Percentiles rank a stretch among this genome's conserved stretches.
These are phyloP conservation scores for Ichthyophthirius multifiliis DNA, from an alignment of 169 alveolate genomes.

Conservation along the genomic window DNA sequence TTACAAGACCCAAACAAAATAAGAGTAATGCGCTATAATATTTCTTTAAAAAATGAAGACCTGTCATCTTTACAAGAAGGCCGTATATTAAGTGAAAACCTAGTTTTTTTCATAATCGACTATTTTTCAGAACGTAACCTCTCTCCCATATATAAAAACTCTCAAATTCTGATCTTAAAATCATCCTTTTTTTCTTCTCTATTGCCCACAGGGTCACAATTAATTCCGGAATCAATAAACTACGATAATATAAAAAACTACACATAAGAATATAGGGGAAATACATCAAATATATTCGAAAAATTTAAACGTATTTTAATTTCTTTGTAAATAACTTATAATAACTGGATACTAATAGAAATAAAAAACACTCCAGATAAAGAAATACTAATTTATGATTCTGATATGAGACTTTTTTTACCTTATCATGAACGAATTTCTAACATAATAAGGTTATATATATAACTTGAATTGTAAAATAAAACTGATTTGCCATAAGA, in stretches of 20 bases:
- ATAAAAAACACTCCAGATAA: constrained; percentile 7
- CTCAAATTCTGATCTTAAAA: neutral
- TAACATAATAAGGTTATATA: neutral
- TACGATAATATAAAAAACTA: neutral
- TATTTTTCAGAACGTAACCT: neutral
- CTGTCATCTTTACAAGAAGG: neutral
- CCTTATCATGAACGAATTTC: constrained; percentile 2
- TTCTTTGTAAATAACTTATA: neutral
- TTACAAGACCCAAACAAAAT: neutral
- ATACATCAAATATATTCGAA: neutral
- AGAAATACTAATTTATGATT: constrained; percentile 11
- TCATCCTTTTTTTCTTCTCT: neutral
- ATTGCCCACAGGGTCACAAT: neutral
- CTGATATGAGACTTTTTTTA: neutral
- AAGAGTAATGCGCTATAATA: neutral
- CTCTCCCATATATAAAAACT: neutral
- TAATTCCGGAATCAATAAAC: neutral
- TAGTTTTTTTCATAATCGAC: neutral
- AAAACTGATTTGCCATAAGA: neutral
- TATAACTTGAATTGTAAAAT: neutral
- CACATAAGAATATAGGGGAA: neutral
- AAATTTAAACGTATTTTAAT: constrained; percentile 10
- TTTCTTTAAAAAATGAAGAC: neutral
- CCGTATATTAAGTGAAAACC: neutral
- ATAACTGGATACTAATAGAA: neutral